These are phyloP conservation scores for Musa acuminata DNA, from an alignment of 176 grass and related monocot species.

Conservation along the genomic window DNA sequence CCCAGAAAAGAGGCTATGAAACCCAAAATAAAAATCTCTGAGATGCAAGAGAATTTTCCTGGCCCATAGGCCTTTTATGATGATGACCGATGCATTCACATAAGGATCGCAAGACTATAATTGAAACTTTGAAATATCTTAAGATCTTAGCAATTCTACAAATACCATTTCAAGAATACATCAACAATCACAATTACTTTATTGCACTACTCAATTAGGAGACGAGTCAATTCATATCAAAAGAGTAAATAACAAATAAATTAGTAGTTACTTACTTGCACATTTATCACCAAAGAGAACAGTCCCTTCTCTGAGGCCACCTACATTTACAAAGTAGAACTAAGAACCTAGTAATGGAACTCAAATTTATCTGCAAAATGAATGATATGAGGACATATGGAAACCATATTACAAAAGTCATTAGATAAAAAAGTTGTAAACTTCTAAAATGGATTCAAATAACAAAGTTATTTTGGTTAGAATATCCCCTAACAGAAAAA, in stretches of 20 bases:
- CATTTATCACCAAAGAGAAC: constrained; percentile 84
- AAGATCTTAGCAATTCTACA: not conserved
- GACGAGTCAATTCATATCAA: not conserved
- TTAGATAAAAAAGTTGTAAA: not conserved
- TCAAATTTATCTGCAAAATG: not conserved
- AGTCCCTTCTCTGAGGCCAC: constrained; percentile 88
- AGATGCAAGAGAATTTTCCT: not conserved
- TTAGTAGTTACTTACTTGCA: constrained; percentile 64
- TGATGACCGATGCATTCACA: not conserved
- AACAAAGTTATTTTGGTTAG: no score
- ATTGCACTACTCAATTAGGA: not conserved
- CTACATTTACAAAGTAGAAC: constrained; percentile 37
- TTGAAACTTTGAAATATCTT: not conserved
- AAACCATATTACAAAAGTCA: not conserved
- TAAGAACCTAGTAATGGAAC: constrained; percentile 16
- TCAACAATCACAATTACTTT: not conserved
- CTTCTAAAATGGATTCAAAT: not conserved
- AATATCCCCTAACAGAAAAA: no score
- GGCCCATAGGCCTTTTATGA: not conserved
- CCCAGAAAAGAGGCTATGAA: not conserved
- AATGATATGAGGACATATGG: not conserved
- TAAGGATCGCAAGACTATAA: not conserved
- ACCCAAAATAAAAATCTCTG: not conserved
- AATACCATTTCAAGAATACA: not conserved
- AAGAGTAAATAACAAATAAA: not conserved